Evolutionary conservation across 2,329 filamentous ascomycete species (phyloP).

Genomic region (Colletotrichum musae): DNA sequence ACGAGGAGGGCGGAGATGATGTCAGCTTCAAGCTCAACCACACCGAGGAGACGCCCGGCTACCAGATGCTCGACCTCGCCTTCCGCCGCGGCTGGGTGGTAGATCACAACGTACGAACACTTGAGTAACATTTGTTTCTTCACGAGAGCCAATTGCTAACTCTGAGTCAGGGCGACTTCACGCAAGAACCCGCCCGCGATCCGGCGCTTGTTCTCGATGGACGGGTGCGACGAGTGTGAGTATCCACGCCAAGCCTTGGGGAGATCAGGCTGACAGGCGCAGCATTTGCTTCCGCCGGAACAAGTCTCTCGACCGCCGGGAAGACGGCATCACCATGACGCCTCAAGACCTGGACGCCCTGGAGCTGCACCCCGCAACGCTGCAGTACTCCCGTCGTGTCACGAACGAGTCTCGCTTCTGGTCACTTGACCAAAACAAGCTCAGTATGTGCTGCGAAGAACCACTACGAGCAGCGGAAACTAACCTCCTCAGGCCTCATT

Average conservation of each 20-base stretch:
- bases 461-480: neutral
- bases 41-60: slow-evolving; percentile 50
- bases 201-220: slow-evolving; percentile 47
- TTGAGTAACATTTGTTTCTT: too few species aligned
- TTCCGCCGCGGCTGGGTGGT: slow-evolving; percentile 50
- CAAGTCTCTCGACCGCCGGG: slow-evolving; percentile 49
- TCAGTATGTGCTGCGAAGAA: slow-evolving; percentile 45
- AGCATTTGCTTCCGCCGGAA: slow-evolving; percentile 55
- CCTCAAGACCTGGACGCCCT: slow-evolving; percentile 52
- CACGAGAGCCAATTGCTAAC: slow-evolving; percentile 8
- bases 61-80: slow-evolving; percentile 50
- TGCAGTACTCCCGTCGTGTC: slow-evolving; percentile 56
- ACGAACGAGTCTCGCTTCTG: slow-evolving; percentile 58
- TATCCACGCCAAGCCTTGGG: neutral
- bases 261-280: neutral
- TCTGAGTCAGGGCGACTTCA: slow-evolving; percentile 33
- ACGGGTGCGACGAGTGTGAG: slow-evolving; percentile 54
- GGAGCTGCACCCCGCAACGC: slow-evolving; percentile 55
- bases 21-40: slow-evolving; percentile 52
- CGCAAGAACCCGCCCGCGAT: slow-evolving; percentile 34
- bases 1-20: slow-evolving; percentile 33
- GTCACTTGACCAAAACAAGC: slow-evolving; percentile 54
- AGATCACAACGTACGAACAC: slow-evolving; percentile 48
- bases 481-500: slow-evolving; percentile 53
- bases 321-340: slow-evolving; percentile 55